A percentile compares a stretch with the other conserved stretches of the same genome.
Evolutionary conservation across 1,284 basidiomycete genomes (phyloP).

Genomic region (Boletus sp.): DNA sequence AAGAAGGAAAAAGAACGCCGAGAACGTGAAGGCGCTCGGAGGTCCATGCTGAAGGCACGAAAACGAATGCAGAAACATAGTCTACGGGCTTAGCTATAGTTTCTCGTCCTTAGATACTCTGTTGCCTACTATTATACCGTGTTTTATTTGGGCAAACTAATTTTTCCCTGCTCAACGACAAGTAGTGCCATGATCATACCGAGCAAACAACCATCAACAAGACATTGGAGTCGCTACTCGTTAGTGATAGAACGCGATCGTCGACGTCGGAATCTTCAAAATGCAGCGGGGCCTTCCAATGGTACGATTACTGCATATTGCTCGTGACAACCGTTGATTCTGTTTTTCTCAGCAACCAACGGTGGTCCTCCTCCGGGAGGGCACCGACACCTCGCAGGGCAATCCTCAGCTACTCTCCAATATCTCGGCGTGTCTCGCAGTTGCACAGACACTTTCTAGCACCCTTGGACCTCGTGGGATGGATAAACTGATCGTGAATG

Average conservation of each 20-base stretch:
- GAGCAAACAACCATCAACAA: conserved; percentile 25
- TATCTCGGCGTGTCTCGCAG: conserved; percentile 93
- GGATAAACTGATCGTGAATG: conserved; percentile 96
- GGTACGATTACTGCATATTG: conserved; percentile 43
- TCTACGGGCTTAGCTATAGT: conserved; percentile 8
- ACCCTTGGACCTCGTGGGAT: conserved; percentile 99
- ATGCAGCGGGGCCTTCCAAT: conserved; percentile 79
- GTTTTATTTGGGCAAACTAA: not conserved
- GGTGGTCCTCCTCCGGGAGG: conserved; percentile 91
- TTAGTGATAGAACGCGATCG: conserved; percentile 12
- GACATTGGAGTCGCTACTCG: not conserved
- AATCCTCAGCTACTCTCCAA: conserved; percentile 94
- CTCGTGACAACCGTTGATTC: conserved; percentile 19
- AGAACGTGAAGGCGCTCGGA: conserved; percentile 50
- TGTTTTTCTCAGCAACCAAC: conserved; percentile 79
- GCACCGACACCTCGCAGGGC: conserved; percentile 97
- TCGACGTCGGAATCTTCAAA: conserved; percentile 39
- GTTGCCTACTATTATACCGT: not conserved
- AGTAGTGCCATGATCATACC: not conserved
- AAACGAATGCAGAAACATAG: conserved; percentile 26
- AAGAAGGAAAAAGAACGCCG: conserved; percentile 54
- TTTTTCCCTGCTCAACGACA: not conserved
- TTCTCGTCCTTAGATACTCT: not conserved
- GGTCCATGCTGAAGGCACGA: conserved; percentile 41
- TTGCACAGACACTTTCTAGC: conserved; percentile 87